phyloP scores from a whole-genome alignment of 495 filamentous ascomycete genomes.

The Penicillium chermesinum region DNA sequence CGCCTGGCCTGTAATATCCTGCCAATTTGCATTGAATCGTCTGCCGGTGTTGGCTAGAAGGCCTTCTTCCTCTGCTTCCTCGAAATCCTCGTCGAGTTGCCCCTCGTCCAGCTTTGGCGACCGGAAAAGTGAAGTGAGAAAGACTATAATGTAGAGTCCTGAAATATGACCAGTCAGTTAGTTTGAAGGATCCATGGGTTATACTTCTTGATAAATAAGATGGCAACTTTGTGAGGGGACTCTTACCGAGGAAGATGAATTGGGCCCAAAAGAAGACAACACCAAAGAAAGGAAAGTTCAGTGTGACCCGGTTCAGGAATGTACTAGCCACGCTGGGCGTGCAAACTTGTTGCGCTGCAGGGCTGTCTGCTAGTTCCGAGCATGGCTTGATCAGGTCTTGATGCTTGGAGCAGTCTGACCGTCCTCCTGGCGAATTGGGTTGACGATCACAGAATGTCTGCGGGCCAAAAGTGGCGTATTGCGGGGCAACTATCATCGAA shows the following conservation, averaged over 20 bases:
- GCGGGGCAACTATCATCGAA: constrained; percentile 85
- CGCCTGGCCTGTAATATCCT: constrained; percentile 67
- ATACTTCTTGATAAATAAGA: neutral
- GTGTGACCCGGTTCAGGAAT: constrained; percentile 87
- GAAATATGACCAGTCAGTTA: neutral
- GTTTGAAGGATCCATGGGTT: neutral
- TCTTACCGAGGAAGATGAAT: constrained; percentile 74
- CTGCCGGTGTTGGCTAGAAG: constrained; percentile 76
- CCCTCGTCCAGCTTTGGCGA: constrained; percentile 70
- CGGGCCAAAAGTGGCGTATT: constrained; percentile 90
- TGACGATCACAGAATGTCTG: constrained; percentile 84
- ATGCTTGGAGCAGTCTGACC: constrained; percentile 76
- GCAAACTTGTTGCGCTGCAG: constrained; percentile 68
- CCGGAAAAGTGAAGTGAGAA: constrained; percentile 69
- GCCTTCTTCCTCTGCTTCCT: constrained; percentile 93
- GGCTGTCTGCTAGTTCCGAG: constrained; percentile 60
- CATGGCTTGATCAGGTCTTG: constrained; percentile 70
- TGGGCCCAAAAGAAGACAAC: constrained; percentile 91
- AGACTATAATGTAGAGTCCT: constrained; percentile 72
- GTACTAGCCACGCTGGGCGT: constrained; percentile 86
- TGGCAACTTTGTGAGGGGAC: neutral
- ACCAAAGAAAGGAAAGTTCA: constrained; percentile 97
- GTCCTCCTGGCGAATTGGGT: constrained; percentile 48
- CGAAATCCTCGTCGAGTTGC: constrained; percentile 78
- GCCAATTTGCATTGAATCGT: constrained; percentile 78